Evolutionary conservation across 106 monocot species (phyloP), one percentile per base, ranked within the genome.

Genomic region (Phalaenopsis aphrodite): DNA sequence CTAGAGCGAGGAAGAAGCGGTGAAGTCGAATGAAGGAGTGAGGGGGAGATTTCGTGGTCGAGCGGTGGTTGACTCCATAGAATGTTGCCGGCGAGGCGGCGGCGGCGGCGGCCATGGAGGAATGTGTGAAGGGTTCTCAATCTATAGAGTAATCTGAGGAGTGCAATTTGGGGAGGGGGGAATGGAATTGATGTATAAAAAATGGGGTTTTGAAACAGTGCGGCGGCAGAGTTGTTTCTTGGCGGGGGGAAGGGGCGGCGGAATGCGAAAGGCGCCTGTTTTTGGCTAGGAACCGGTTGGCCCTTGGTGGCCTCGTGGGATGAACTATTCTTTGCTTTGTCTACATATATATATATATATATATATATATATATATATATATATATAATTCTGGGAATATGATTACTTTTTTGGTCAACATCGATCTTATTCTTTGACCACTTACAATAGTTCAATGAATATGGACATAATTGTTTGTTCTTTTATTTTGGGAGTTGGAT

Each of bases 241-340:
- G 47, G 76, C 5, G 49, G 17, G 47, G 21, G 24, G 8, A 76
- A 76, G 49, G 76, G 76, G 74, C 74, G 74, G 74, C 74, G 74
- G 42, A 45, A 42, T 15, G 41, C 1, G 41, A 6, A 45, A 45
- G 45, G 74, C 43, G 8, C 64, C 64, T 6, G 7, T 24, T 64
- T 21, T 8, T 19, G 19, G 18, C 19, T 5, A 4, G 1, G 64
- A 1, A 21, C 23, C 52, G 11, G 11, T 11, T 52, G 52, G 52
- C 64, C 5, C 21, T 65, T 65, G 24, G 64, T 24, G 64, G 24
- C n/a, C 1, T 24, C 23, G 24, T 21, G 64, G 24, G 64, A 8
- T 65, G 64, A 1, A 23, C 21, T 15, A 45, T 57, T 4, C 14
- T 15, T 17, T 15, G 57, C 19, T 8, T 56, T 56, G 43, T 45